Base-by-base conservation (phyloP, 257 asterid species). In the Sherardia arvensis region DNA sequence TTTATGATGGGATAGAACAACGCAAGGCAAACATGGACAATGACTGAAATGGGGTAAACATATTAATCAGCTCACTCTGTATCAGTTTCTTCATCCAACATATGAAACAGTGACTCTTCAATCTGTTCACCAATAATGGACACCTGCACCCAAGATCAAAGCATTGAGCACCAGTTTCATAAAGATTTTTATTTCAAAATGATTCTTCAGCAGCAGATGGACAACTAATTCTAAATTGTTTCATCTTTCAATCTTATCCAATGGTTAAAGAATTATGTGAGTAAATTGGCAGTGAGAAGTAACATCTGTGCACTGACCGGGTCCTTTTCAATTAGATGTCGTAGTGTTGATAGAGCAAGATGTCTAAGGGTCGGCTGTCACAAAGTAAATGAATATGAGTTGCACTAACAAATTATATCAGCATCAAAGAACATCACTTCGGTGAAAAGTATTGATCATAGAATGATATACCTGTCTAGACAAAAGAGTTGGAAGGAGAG, bases 51-150 rank as follows among this genome's bases (percentile, higher is more conserved):
- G 15, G 8, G 9, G 2, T n/a, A 29, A 51, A 28, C 36, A 20
- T 23, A 27, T 33, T 67, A 68, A 73, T 66, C 53, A 71, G 84
- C 97, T 78, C 79, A 93, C 99, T 87, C 97, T 12, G 85, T 60
- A 81, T 90, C 95, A 68, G 99, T 93, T 80, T 93, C 99, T 79
- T 90, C 96, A 72, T 93, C 99, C 81, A 93, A 78, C 97, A 90
- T 83, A 78, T 81, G 87, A 85, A 93, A 93, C 95, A 93, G 84
- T 49, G 92, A 78, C 67, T 85, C 95, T 77, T 90, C 99, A 32
- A 93, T 90, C 76, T 84, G 87, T 82, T 87, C 94, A 61, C 76
- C 86, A 70, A 90, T 84, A 66, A 90, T 76, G 60, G 96, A 85
- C 62, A 69, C 91, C 99, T 93, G 85, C 47, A 77, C 30, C 65